phyloP scores from a whole-genome alignment of 805 yeast genomes.

The Kregervanrija delftensis region DNA sequence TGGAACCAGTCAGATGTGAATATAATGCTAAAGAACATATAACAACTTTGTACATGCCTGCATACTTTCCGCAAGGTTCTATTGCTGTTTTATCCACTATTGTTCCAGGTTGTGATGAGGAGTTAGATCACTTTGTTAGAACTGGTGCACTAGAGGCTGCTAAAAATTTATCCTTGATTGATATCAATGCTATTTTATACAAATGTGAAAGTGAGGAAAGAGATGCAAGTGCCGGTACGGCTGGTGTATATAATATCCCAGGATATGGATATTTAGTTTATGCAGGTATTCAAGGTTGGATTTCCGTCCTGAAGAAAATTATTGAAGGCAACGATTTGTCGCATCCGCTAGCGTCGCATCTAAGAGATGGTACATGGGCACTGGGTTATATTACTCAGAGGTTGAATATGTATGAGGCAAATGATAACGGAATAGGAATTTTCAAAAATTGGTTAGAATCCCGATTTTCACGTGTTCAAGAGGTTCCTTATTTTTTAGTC shows the following conservation, averaged over 20 bases:
- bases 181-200: constrained; percentile 69
- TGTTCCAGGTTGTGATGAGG: constrained; percentile 57
- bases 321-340: constrained; percentile 70
- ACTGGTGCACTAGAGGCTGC: constrained; percentile 76
- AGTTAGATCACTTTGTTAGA: constrained; percentile 60
- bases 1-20: constrained; percentile 44
- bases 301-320: constrained; percentile 54
- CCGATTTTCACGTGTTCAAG: constrained; percentile 55
- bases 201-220: constrained; percentile 83
- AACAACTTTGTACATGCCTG: constrained; percentile 53
- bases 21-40: constrained; percentile 34
- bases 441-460: constrained; percentile 64
- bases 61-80: constrained; percentile 79
- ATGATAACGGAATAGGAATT: constrained; percentile 40
- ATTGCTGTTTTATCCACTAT: constrained; percentile 75
- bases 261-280: constrained; percentile 65
- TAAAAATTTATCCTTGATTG: constrained; percentile 48
- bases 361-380: constrained; percentile 87
- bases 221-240: constrained; percentile 64
- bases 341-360: constrained; percentile 74
- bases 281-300: constrained; percentile 95
- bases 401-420: constrained; percentile 42
- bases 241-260: constrained; percentile 74
- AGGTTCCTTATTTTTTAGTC: constrained; percentile 69
- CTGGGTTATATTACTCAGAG: constrained; percentile 66